A percentile compares a stretch with the other conserved stretches of the same genome.
Evolutionary conservation across 805 yeast genomes (phyloP).

Genomic region (Danielia reshetovae): DNA sequence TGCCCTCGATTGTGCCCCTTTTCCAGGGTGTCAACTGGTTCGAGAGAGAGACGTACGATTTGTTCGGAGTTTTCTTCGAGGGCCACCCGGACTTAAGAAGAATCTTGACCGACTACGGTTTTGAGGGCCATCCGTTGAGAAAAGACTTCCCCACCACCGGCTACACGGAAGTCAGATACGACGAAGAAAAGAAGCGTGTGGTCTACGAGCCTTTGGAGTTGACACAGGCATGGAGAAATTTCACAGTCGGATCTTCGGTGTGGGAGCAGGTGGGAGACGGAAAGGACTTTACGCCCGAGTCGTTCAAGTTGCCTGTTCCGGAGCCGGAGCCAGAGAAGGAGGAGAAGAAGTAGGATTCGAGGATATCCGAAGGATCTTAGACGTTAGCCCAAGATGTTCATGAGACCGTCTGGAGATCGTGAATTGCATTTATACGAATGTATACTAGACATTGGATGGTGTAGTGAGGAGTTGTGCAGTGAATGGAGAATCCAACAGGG

Average conservation of each 20-base stretch:
- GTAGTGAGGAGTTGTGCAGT: too few relatives aligned
- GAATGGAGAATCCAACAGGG: too few relatives aligned
- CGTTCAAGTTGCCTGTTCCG: constrained; percentile 79
- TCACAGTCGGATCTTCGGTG: constrained; percentile 80
- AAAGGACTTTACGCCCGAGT: constrained; percentile 73
- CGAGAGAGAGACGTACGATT: constrained; percentile 85
- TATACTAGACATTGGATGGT: too few relatives aligned
- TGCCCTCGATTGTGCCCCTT: constrained; percentile 70
- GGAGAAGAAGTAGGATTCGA: constrained; percentile 34
- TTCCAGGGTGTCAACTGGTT: constrained; percentile 86
- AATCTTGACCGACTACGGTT: constrained; percentile 88
- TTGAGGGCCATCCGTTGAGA: constrained; percentile 87
- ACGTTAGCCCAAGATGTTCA: too few relatives aligned
- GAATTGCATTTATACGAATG: too few relatives aligned
- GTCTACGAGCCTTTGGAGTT: constrained; percentile 87
- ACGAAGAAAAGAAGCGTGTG: constrained; percentile 85
- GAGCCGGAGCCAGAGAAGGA: constrained; percentile 59
- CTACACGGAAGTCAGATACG: constrained; percentile 85
- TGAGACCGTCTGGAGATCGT: too few relatives aligned
- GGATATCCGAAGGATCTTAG: too few relatives aligned
- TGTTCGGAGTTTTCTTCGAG: constrained; percentile 83
- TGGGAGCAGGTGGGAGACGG: constrained; percentile 94
- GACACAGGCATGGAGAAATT: constrained; percentile 90
- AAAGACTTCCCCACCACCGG: constrained; percentile 93
- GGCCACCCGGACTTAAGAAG: constrained; percentile 88